Evolutionary conservation across 108 stramenopile genomes (phyloP), one percentile per base, ranked within the genome.

Genomic region (Cyclotella kingstonii): DNA sequence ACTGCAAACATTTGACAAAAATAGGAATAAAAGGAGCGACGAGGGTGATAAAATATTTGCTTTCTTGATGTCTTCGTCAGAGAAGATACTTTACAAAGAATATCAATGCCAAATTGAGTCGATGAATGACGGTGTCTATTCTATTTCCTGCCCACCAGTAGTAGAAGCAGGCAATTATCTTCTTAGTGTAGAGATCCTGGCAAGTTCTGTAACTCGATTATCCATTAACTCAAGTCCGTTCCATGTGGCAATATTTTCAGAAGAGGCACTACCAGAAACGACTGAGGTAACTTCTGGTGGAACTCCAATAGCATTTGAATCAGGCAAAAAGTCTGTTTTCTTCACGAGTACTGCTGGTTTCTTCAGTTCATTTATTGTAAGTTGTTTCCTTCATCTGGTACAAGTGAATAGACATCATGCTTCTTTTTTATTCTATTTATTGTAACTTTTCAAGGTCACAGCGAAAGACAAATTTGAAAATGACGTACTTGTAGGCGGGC

Each of bases 161-260:
- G 36, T 21, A 27, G 8, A 38, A 22, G 26, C 53, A 26, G 54
- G 54, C 15, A 23, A 3, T 1, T 68, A 49, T 36, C 14, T 8
- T 15, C 38, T 68, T 1, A 28, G 58, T 27, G 55, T 68, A 27
- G 15, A 27, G 10, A 28, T 58, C 25, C 15, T 26, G 10, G 29
- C 19, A 18, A 36, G 21, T 17, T 15, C 3, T 35, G 66, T 45
- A 29, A 25, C 1, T 39, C 2, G 23, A 14, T 3, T 33, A 6
- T 56, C 55, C 5, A 56, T 58, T 48, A 40, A 50, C n/a, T 68
- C 44, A 29, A 49, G 66, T 34, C 66, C 66, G n/a, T 58, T 58
- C 35, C 23, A 39, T 40, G 45, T 68, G 14, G 41, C 56, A 7
- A 49, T 68, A 10, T 5, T 46, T 31, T 47, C 66, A 18, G 47